These are phyloP conservation scores for Annulohypoxylon moriforme DNA, from an alignment of 495 filamentous ascomycete species.

Conservation along the genomic window DNA sequence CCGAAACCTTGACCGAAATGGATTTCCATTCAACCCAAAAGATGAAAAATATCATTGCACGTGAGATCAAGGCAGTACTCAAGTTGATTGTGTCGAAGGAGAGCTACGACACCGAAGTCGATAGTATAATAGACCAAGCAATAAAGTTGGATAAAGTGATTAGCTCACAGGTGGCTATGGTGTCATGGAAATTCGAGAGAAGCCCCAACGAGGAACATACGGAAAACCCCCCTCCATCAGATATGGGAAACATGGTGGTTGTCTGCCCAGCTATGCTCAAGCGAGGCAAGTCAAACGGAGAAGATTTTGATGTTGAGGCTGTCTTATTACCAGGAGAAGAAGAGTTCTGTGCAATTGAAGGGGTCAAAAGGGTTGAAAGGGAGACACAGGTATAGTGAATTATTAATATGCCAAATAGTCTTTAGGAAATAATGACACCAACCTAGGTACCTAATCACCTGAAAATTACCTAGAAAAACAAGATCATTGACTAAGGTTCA, in stretches of 20 bases:
- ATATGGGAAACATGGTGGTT: not conserved
- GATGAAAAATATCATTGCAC: not conserved
- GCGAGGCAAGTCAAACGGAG: constrained; percentile 19
- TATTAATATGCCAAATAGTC: too few relatives aligned
- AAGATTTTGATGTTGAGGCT: constrained; percentile 9
- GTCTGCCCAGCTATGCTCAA: constrained; percentile 6
- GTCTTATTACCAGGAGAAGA: not conserved
- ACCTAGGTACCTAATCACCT: too few relatives aligned
- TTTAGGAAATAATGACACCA: too few relatives aligned
- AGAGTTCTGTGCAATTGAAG: not conserved
- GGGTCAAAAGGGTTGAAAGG: not conserved
- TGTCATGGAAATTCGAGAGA: not conserved
- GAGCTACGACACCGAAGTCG: not conserved
- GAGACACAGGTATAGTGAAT: too few relatives aligned
- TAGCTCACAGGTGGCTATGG: not conserved
- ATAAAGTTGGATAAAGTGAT: constrained; percentile 2
- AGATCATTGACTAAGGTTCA: too few relatives aligned
- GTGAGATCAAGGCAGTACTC: not conserved
- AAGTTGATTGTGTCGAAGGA: not conserved
- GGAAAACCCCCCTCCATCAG: too few relatives aligned
- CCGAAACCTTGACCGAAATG: not conserved
- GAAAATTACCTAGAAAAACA: too few relatives aligned
- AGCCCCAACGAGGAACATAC: not conserved
- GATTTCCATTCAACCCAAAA: not conserved
- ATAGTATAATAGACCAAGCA: not conserved